phyloP scores from a whole-genome alignment of 202 grass and related monocot genomes.

The Setaria italica region DNA sequence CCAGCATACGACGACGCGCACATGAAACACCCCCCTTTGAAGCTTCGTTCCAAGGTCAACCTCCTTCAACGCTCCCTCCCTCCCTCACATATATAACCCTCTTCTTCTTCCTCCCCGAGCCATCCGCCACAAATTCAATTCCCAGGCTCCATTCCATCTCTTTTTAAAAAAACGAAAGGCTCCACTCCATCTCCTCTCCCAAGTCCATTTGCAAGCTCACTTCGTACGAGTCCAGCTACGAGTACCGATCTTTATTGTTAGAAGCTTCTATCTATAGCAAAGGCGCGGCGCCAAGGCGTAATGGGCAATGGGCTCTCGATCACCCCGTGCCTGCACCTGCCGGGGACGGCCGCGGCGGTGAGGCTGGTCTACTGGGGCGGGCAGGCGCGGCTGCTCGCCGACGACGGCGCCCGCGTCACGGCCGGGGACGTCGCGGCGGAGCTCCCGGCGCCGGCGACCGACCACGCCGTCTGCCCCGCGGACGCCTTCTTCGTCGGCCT shows the following conservation, averaged over 20 bases:
- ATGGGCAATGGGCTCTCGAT: slow-evolving; percentile 81
- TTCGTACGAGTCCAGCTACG: not conserved
- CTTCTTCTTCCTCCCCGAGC: not conserved
- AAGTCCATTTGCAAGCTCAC: not conserved
- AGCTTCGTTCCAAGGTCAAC: slow-evolving; percentile 55
- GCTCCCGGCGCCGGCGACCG: slow-evolving; percentile 29
- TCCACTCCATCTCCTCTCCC: not conserved
- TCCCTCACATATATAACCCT: not conserved
- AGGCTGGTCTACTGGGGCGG: slow-evolving; percentile 82
- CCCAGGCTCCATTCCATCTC: not conserved
- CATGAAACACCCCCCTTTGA: slow-evolving; percentile 20
- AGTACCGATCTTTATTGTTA: not conserved
- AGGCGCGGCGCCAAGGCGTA: too few species aligned
- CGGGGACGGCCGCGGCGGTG: not conserved
- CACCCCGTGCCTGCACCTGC: slow-evolving; percentile 50
- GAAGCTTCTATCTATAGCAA: not conserved
- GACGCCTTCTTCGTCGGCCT: slow-evolving; percentile 90
- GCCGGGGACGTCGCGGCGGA: slow-evolving; percentile 64
- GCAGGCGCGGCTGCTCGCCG: slow-evolving; percentile 27
- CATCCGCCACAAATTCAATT: not conserved
- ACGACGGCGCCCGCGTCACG: not conserved
- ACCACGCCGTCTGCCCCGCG: slow-evolving; percentile 63
- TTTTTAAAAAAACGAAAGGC: not conserved
- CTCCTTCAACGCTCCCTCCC: not conserved
- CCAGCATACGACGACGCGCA: slow-evolving; percentile 10